phyloP scores from a whole-genome alignment of 116 monocot species.

The Dioscorea cayenensis region DNA sequence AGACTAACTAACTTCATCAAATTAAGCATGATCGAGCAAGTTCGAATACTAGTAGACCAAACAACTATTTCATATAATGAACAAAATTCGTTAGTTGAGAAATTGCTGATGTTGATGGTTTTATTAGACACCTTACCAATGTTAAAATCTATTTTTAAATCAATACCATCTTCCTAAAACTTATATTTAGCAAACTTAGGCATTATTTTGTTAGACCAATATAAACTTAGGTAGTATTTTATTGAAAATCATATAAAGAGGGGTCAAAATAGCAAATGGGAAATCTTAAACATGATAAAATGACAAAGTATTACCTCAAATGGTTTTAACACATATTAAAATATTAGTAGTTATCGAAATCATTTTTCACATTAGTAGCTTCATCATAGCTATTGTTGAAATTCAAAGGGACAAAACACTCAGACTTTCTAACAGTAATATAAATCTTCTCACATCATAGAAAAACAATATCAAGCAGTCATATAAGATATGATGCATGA shows the following conservation, averaged over 20 bases:
- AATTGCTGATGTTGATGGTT: conserved; percentile 74
- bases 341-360: too few species aligned
- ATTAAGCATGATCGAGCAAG: conserved; percentile 73
- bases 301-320: too few species aligned
- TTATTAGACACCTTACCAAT: conserved; percentile 79
- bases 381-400: too few species aligned
- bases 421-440: too few species aligned
- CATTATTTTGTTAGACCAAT: conserved; percentile 97
- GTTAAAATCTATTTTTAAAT: conserved; percentile 78
- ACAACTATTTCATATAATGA: conserved; percentile 89
- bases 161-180: conserved; percentile 82
- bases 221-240: conserved; percentile 1
- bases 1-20: conserved; percentile 92
- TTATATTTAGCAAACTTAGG: conserved; percentile 92
- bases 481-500: not conserved
- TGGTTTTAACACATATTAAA: too few species aligned
- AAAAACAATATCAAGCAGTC: too few species aligned
- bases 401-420: too few species aligned
- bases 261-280: too few species aligned
- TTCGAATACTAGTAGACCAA: conserved; percentile 99
- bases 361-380: too few species aligned
- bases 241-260: not conserved
- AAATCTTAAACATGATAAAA: too few species aligned
- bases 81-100: conserved; percentile 35
- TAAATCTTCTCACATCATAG: too few species aligned